Evolutionary conservation across 2,329 filamentous ascomycete genomes (phyloP), one percentile per base, ranked within the genome.

Genomic region (Cladophialophora chaetospira): DNA sequence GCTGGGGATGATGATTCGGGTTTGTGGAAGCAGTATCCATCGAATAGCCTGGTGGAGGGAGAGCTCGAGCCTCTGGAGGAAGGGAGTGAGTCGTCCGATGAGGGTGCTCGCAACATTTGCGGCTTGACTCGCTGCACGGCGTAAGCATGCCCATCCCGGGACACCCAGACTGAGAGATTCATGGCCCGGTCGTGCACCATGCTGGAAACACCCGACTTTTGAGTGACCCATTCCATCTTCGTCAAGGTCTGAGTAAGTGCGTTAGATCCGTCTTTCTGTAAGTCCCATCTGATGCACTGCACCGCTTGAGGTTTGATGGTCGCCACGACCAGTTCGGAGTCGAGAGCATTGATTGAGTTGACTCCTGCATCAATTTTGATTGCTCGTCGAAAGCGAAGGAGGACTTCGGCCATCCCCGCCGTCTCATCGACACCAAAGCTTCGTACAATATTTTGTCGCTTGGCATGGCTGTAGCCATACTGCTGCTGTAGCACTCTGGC

Each of bases 301-400:
- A 97, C 85, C n/a, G 94, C 93, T 0, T 92, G 87, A 3, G 94
- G 94, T 68, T 94, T 96, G 55, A 85, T 81, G 0, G 94, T 99
- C 3, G 94, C 90, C 50, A 99, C 92, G 19, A 97, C 81, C 36
- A 99, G 78, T 72, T 97, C 94, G 54, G 96, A 90, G 64, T 97
- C 94, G 19, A 97, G 80, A 2, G 94, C 93, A 53, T 97, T 76
- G 9, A 89, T 91, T 67, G 87, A 89, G 65, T 87, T 86, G 66
- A 99, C 97, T 2, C 94, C 94, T 2, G 94, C 94, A 73, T 99
- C 94, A 15, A 99, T 91, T 70, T 96, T 95, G 69, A 99, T 97
- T 11, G 96, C 93, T 89, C 97, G 96, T 55, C 93, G 85, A 73
- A 99, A 99, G 9, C 91, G 88, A 46, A 99, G 82, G 66, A 88